Evolutionary conservation across 2,329 filamentous ascomycete genomes (phyloP), one percentile per base, ranked within the genome.

Genomic region (Fusarium miscanthi): DNA sequence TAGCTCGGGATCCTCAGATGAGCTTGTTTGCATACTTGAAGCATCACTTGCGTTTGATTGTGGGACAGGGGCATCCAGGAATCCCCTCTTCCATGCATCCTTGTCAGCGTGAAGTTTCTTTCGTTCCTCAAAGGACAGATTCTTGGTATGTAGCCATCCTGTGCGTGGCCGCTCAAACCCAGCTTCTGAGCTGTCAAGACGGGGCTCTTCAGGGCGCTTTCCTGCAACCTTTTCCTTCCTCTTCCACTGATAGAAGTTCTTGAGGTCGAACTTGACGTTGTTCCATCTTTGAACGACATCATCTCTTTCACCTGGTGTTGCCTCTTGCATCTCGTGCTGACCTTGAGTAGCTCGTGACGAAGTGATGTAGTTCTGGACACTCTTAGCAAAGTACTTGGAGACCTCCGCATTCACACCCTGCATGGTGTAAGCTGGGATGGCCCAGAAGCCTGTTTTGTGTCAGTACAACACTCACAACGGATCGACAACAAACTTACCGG

Each of bases 401-500:
- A 96, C 86, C 79, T 95, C 92, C 43, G 93, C 92, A 76, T 95
- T 90, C 2, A 96, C 86, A 5, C 94, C 94, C 79, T 95, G 93
- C 85, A 95, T 92, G 7, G 93, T 88, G 77, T 96, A 97, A 9
- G 92, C 94, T 0, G 94, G 93, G 8, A 97, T 81, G 3, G 89
- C 89, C 88, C 90, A 93, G 21, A 93, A 80, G 10, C 87, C 90
- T 65, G 31, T 42, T 17, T 48, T 21, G 21, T 43, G 19, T 59
- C 35, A 66, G 67, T 10, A 59, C 21, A 19, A 11, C 5, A 27
- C 27, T 27, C 23, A 14, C 19, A 10, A 42, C 27, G 7, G 5
- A 14, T 17, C 48, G 40, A 16, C 1, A 23, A 19, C 6, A 25
- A 59, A 81, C 87, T 81, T 81, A 90, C 90, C 94, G 66, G 93